These are phyloP conservation scores for Lactarius akahatsu DNA, from an alignment of 768 basidiomycete genomes.

Conservation along the genomic window DNA sequence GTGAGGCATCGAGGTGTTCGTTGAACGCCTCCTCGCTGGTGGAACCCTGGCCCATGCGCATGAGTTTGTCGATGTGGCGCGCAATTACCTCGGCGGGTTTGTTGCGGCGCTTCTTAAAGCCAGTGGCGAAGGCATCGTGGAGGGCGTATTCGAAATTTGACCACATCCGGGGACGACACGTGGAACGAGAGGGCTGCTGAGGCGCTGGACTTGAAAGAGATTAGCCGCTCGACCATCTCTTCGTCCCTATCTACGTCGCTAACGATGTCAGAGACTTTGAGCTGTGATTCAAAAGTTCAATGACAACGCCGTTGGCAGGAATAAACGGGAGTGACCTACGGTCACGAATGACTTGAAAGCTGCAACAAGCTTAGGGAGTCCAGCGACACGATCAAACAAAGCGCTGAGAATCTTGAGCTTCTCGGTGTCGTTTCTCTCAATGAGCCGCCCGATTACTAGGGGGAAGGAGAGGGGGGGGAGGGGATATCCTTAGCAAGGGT, in stretches of 20 bases:
- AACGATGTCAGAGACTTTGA: conserved; percentile 61
- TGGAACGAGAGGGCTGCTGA: conserved; percentile 50
- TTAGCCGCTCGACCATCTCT: conserved; percentile 71
- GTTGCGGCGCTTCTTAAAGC: conserved; percentile 72
- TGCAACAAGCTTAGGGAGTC: conserved; percentile 50
- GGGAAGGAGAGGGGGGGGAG: neutral
- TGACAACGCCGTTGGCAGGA: neutral
- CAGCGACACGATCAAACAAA: conserved; percentile 59
- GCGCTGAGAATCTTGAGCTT: conserved; percentile 55
- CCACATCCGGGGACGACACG: conserved; percentile 45
- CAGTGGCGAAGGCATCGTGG: conserved; percentile 65
- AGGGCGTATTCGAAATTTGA: conserved; percentile 63
- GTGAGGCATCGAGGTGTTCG: conserved; percentile 57
- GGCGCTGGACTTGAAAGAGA: conserved; percentile 62
- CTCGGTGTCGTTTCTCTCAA: conserved; percentile 46
- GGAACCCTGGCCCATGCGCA: conserved; percentile 83
- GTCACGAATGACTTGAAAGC: conserved; percentile 64
- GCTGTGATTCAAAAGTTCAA: conserved; percentile 38
- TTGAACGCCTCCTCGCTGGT: conserved; percentile 64
- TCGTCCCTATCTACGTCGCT: conserved; percentile 63
- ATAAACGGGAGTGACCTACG: conserved; percentile 39
- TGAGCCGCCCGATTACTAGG: conserved; percentile 53
- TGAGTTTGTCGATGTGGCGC: conserved; percentile 80
- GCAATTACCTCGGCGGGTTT: conserved; percentile 95
- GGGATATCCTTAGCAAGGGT: neutral